Conservation (phyloP, 305 asterid species). For the Ajuga reptans region DNA sequence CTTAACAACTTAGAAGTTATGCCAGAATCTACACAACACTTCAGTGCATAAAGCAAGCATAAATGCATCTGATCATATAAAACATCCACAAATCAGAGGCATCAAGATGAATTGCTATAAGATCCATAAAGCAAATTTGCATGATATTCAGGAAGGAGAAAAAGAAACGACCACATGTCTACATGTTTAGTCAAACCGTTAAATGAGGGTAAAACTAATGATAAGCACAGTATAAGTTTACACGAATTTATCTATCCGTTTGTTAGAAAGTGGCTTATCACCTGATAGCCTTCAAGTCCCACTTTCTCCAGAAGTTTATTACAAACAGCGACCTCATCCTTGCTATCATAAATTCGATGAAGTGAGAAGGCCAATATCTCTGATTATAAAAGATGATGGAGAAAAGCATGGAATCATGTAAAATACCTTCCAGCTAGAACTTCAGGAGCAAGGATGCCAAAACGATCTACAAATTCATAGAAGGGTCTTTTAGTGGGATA, state of each 20-base stretch:
- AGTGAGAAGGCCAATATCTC: constrained; percentile 19
- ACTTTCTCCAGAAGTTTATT: constrained; percentile 84
- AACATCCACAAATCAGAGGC: background rate
- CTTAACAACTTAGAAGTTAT: background rate
- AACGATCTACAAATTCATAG: constrained; percentile 80
- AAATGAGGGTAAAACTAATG: background rate
- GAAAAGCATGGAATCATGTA: background rate
- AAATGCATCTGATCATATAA: background rate
- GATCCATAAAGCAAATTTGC: background rate
- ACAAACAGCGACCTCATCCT: constrained; percentile 91
- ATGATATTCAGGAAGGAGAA: background rate
- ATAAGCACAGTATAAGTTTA: background rate
- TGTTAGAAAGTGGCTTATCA: constrained; percentile 18
- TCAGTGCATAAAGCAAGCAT: background rate
- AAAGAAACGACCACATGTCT: background rate
- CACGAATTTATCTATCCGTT: background rate
- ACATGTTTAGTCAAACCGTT: background rate
- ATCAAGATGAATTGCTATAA: background rate
- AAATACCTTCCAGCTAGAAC: constrained; percentile 75
- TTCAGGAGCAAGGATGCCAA: constrained; percentile 89
- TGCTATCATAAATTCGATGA: constrained; percentile 39
- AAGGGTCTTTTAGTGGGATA: constrained; percentile 92
- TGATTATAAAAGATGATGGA: background rate
- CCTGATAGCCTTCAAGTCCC: constrained; percentile 97
- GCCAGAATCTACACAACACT: background rate